Conservation (phyloP, 352 stramenopile species). For the Pythium plurisporium region DNA sequence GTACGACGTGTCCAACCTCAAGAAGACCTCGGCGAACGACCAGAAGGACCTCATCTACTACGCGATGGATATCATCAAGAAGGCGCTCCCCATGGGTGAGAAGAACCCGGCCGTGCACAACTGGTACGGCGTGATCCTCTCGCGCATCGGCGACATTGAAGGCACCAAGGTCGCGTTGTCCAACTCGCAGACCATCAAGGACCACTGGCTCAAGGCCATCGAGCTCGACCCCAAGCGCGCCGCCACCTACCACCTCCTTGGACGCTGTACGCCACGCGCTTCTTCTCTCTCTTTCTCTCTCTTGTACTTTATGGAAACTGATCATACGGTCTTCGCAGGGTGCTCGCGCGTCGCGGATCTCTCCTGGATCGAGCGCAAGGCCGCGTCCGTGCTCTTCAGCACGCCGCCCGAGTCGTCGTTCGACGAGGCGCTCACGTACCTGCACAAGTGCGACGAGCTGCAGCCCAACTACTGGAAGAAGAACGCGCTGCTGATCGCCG, state of each 20-base stretch:
- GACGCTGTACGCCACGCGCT: constrained; percentile 37
- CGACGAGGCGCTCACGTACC: constrained; percentile 53
- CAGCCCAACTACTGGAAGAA: constrained; percentile 78
- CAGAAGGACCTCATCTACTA: constrained; percentile 39
- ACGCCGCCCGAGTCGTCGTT: constrained; percentile 53
- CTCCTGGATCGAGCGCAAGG: constrained; percentile 69
- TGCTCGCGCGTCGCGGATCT: constrained; percentile 80
- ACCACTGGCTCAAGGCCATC: constrained; percentile 73
- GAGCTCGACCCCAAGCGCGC: constrained; percentile 68
- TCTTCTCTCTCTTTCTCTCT: not conserved
- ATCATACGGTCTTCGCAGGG: too few relatives aligned
- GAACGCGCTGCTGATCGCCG: constrained; percentile 57
- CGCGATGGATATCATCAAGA: constrained; percentile 47
- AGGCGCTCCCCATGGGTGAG: constrained; percentile 30
- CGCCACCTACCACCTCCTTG: constrained; percentile 75
- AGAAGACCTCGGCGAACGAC: constrained; percentile 27
- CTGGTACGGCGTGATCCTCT: constrained; percentile 84
- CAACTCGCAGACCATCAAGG: constrained; percentile 81
- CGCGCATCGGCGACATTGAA: constrained; percentile 81
- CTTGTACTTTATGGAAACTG: too few relatives aligned
- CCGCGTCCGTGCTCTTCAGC: constrained; percentile 63
- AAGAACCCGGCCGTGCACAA: constrained; percentile 63
- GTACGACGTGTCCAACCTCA: constrained; percentile 33
- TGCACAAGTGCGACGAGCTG: constrained; percentile 49
- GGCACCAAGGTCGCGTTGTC: constrained; percentile 79